Percentiles rank a stretch among this genome's conserved stretches.
Conservation (phyloP, 139 green algal species). For the Chlamydomonas incerta region DNA sequence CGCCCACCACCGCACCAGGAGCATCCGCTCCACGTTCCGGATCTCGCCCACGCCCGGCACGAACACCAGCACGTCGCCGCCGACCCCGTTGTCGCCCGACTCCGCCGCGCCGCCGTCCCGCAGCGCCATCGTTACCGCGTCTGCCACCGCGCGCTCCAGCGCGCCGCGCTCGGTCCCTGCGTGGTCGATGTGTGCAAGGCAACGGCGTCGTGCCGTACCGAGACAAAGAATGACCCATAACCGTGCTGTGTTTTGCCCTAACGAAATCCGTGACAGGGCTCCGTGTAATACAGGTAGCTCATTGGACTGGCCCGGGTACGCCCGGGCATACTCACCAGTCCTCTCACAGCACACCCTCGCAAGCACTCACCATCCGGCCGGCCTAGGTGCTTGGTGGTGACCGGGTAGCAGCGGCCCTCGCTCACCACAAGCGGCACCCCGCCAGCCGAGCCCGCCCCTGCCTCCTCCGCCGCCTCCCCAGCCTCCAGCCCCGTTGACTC, state of each 20-base stretch:
- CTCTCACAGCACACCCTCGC: too few relatives aligned
- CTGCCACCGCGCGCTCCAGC: conserved; percentile 55
- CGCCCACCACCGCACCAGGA: conserved; percentile 5
- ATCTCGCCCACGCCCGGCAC: conserved; percentile 75
- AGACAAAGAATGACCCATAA: too few relatives aligned
- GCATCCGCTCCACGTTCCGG: conserved; percentile 38
- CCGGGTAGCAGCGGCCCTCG: conserved; percentile 69
- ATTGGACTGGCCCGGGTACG: too few relatives aligned
- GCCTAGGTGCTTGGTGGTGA: conserved; percentile 59
- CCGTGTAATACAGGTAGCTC: too few relatives aligned
- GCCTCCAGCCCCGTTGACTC: not conserved
- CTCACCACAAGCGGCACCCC: conserved; percentile 59
- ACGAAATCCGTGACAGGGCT: too few relatives aligned
- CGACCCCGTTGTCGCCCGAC: not conserved
- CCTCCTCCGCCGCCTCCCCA: not conserved
- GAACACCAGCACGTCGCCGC: conserved; percentile 65
- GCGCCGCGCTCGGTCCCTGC: conserved; percentile 30
- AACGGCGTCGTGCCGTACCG: not conserved
- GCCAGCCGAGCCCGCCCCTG: not conserved
- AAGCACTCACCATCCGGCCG: conserved; percentile 17
- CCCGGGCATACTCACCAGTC: too few relatives aligned
- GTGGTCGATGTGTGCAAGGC: not conserved
- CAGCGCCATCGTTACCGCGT: conserved; percentile 51
- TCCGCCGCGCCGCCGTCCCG: not conserved
- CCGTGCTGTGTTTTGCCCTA: too few relatives aligned